Percentiles rank a stretch among this genome's conserved stretches.
These are phyloP conservation scores for Epichloe festucae DNA, from an alignment of 2,329 filamentous ascomycete species.

Conservation along the genomic window DNA sequence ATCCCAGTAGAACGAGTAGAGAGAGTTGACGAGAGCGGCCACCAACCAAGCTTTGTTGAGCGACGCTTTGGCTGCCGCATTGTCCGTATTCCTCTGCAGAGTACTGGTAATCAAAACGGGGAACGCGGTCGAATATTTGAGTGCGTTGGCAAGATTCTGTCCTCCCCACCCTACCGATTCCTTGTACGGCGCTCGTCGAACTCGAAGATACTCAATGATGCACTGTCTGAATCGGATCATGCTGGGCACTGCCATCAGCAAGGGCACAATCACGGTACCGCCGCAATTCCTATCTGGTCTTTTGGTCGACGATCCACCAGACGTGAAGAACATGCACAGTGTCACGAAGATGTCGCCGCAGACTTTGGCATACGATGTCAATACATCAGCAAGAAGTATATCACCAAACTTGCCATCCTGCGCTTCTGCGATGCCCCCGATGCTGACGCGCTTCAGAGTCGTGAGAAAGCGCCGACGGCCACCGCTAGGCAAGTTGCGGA, in stretches of 20 bases:
- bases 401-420: slow-evolving; percentile 92
- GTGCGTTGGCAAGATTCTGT: slow-evolving; percentile 82
- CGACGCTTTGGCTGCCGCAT: slow-evolving; percentile 25
- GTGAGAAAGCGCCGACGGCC: slow-evolving; percentile 65
- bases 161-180: slow-evolving; percentile 59
- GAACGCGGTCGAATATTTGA: slow-evolving; percentile 90
- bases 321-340: slow-evolving; percentile 78
- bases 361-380: slow-evolving; percentile 91
- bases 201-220: slow-evolving; percentile 71
- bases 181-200: slow-evolving; percentile 43
- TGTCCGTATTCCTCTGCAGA: slow-evolving; percentile 50
- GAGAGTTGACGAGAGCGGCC: slow-evolving; percentile 68
- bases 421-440: slow-evolving; percentile 77
- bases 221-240: slow-evolving; percentile 85
- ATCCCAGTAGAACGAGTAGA: slow-evolving; percentile 99
- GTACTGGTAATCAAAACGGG: slow-evolving; percentile 77
- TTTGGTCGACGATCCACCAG: slow-evolving; percentile 59
- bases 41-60: slow-evolving; percentile 52
- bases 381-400: slow-evolving; percentile 80
- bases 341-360: slow-evolving; percentile 80
- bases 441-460: slow-evolving; percentile 62
- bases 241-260: slow-evolving; percentile 73
- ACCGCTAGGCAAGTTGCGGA: slow-evolving; percentile 51
- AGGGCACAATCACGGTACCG: slow-evolving; percentile 63
- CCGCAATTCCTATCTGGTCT: slow-evolving; percentile 74